These are phyloP conservation scores for Meyerozyma smithsonii DNA, from an alignment of 1,139 yeast genomes.

Conservation along the genomic window DNA sequence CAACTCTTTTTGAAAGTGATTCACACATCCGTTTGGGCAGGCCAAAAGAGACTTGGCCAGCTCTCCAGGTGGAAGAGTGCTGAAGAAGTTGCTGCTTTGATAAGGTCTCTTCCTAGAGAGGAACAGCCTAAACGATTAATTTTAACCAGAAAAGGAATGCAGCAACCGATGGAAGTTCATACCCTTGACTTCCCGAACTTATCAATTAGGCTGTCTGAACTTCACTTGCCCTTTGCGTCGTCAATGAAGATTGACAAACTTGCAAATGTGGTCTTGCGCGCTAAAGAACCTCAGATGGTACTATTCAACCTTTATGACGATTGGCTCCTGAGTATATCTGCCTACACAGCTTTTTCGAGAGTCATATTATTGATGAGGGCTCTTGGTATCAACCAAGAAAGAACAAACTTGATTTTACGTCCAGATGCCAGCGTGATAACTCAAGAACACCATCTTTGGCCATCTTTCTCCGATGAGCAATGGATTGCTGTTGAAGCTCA, in stretches of 20 bases:
- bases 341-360: constrained; percentile 93
- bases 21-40: constrained; percentile 96
- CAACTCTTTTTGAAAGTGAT: constrained; percentile 84
- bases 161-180: constrained; percentile 94
- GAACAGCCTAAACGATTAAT: constrained; percentile 94
- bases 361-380: constrained; percentile 77
- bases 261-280: constrained; percentile 73
- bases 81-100: constrained; percentile 90
- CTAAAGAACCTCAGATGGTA: constrained; percentile 92
- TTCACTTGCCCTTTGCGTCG: constrained; percentile 84
- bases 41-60: constrained; percentile 91
- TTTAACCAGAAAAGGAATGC: constrained; percentile 84
- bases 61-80: constrained; percentile 98
- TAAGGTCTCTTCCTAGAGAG: constrained; percentile 84
- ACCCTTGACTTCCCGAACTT: constrained; percentile 96
- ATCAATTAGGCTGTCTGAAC: constrained; percentile 82
- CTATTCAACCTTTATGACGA: constrained; percentile 89
- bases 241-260: constrained; percentile 80
- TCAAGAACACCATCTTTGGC: constrained; percentile 88
- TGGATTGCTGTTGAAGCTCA: constrained; percentile 90
- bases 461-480: constrained; percentile 77
- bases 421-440: constrained; percentile 71
- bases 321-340: constrained; percentile 79
- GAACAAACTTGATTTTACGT: constrained; percentile 67
- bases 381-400: constrained; percentile 70